These are phyloP conservation scores for Lunasporangiospora selenospora DNA, from an alignment of 192 early-diverging fungal genomes.

Conservation along the genomic window DNA sequence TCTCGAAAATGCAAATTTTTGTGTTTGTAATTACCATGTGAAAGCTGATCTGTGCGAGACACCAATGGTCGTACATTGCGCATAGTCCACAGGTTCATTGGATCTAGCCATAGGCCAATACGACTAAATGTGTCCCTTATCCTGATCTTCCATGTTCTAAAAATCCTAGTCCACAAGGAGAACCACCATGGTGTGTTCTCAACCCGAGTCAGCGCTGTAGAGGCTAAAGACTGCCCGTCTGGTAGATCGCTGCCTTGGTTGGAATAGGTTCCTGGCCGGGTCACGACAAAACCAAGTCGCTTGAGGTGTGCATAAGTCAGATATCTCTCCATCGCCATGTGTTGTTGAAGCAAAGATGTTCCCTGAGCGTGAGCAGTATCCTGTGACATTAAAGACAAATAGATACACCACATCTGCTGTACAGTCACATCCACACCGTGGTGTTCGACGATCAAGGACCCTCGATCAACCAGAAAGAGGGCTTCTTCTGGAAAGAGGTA, in stretches of 20 bases:
- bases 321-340: conserved; percentile 15
- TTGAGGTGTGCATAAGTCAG: conserved; percentile 59
- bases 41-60: no score
- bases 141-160: no score
- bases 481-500: conserved; percentile 57
- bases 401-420: conserved; percentile 46
- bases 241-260: neutral
- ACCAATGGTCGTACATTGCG: no score
- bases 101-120: no score
- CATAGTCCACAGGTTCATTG: no score
- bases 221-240: neutral
- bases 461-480: conserved; percentile 52
- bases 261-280: conserved; percentile 29
- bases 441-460: conserved; percentile 38
- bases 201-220: no score
- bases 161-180: no score
- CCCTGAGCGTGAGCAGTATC: neutral
- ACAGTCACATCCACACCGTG: conserved; percentile 19
- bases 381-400: conserved; percentile 2
- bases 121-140: no score
- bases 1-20: no score
- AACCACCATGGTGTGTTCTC: no score
- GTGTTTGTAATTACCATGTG: no score
- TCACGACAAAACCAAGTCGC: conserved; percentile 57
- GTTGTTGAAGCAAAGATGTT: neutral